Percentiles rank a stretch among this genome's conserved stretches.
Conservation (phyloP, 305 asterid species). For the Withania somnifera region DNA sequence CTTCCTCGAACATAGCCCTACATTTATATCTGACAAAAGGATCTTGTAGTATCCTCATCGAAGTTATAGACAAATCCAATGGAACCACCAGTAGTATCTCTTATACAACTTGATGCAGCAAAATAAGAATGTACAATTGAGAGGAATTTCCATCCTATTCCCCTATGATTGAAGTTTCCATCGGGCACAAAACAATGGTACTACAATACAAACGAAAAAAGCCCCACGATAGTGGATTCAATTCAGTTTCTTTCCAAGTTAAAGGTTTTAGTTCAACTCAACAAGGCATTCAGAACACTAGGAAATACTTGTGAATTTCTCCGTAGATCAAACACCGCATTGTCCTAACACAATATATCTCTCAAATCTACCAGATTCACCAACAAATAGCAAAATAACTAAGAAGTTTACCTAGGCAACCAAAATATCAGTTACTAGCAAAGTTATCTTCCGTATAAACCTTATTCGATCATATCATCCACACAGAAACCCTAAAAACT, state of each 20-base stretch:
- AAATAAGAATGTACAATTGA: background rate
- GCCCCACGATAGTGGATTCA: background rate
- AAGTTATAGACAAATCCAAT: conserved; percentile 73
- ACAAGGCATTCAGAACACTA: no score
- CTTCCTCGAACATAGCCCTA: conserved; percentile 59
- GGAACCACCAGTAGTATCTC: conserved; percentile 71
- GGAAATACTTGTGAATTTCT: no score
- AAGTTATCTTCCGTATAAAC: no score
- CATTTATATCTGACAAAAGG: conserved; percentile 76
- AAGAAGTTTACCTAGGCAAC: no score
- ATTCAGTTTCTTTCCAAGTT: background rate
- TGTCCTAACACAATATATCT: no score
- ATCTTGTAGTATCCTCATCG: conserved; percentile 84
- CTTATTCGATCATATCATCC: no score
- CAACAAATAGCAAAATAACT: no score
- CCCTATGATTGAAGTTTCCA: background rate
- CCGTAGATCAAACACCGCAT: no score
- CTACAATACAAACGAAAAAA: background rate
- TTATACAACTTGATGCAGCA: conserved; percentile 3
- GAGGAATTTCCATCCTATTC: background rate
- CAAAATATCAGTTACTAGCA: no score
- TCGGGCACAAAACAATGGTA: background rate
- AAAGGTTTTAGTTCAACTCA: no score
- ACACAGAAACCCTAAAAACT: no score
- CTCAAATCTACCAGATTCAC: no score